Conservation (phyloP, 176 grass and related monocot species). For the Pontederia crassipes region DNA sequence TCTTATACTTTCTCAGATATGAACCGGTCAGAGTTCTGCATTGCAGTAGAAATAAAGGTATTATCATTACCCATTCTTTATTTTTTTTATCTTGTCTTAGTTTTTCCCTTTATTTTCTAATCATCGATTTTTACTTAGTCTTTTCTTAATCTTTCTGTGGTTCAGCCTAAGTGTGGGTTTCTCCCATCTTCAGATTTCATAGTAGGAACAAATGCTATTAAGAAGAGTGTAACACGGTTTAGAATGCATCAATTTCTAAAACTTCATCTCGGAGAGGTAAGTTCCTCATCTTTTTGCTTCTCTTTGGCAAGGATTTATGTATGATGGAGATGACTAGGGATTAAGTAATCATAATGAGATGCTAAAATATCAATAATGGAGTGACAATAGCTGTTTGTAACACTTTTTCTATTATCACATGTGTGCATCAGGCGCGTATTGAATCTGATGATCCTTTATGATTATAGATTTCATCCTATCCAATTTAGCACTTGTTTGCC, state of each 20-base stretch:
- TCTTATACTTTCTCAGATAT: constrained; percentile 37
- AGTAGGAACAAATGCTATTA: constrained; percentile 56
- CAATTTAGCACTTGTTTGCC: not conserved
- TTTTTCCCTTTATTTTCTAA: constrained; percentile 20
- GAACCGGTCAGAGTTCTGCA: constrained; percentile 33
- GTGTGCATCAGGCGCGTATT: not conserved
- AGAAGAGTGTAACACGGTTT: constrained; percentile 75
- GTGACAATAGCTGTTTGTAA: no score
- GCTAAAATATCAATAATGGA: no score
- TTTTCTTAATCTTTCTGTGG: constrained; percentile 5
- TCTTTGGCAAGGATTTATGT: not conserved
- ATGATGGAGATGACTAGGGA: no score
- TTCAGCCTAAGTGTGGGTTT: constrained; percentile 87
- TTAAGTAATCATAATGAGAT: no score
- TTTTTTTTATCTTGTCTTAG: constrained; percentile 18
- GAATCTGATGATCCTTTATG: no score
- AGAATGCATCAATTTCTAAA: constrained; percentile 92
- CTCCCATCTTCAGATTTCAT: constrained; percentile 89
- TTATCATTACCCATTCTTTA: constrained; percentile 1
- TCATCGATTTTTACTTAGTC: constrained; percentile 1
- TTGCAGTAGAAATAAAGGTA: constrained; percentile 98
- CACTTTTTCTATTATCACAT: not conserved
- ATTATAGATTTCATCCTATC: no score
- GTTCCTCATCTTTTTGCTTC: constrained; percentile 5
- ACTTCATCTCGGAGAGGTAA: constrained; percentile 62